Conservation (phyloP, 2,329 filamentous ascomycete species). For the Clonostachys solani region DNA sequence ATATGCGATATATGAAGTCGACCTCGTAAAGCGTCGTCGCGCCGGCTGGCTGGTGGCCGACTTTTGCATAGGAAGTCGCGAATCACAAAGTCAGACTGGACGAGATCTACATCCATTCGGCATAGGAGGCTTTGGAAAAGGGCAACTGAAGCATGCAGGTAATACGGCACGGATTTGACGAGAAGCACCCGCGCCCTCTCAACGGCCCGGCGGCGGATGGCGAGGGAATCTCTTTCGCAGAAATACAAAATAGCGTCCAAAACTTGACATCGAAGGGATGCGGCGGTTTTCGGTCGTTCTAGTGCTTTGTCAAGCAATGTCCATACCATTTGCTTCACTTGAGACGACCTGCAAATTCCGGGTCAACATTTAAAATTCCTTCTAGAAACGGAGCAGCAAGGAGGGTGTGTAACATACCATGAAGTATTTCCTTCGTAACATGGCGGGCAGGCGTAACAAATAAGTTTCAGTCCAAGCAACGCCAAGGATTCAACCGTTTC, state of each 20-base stretch:
- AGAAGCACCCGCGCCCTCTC: conserved; percentile 20
- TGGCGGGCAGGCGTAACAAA: conserved; percentile 21
- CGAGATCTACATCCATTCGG: conserved; percentile 16
- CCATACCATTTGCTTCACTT: conserved; percentile 17
- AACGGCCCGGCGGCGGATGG: not conserved
- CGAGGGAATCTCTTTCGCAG: not conserved
- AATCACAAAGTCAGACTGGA: conserved; percentile 14
- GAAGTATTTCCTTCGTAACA: conserved; percentile 22
- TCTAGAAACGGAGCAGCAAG: fast-evolving
- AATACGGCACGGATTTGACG: conserved; percentile 19
- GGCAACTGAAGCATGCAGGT: conserved; percentile 19
- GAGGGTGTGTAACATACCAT: conserved; percentile 12
- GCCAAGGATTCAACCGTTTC: conserved; percentile 11
- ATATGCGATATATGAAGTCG: conserved; percentile 24
- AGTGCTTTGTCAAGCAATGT: conserved; percentile 12
- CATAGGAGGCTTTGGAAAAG: conserved; percentile 23
- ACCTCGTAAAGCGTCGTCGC: conserved; percentile 21
- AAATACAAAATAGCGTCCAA: conserved; percentile 18
- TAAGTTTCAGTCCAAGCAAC: conserved; percentile 9
- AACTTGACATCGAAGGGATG: conserved; percentile 7
- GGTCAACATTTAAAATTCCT: too few relatives aligned
- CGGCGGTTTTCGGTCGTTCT: conserved; percentile 4
- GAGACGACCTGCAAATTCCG: conserved; percentile 9
- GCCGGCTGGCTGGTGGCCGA: conserved; percentile 7
- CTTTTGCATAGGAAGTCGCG: conserved; percentile 12